Percentiles rank a stretch among this genome's conserved stretches.
These are phyloP conservation scores for Acephala macrosclerotiorum DNA, from an alignment of 2,329 filamentous ascomycete species.

Conservation along the genomic window DNA sequence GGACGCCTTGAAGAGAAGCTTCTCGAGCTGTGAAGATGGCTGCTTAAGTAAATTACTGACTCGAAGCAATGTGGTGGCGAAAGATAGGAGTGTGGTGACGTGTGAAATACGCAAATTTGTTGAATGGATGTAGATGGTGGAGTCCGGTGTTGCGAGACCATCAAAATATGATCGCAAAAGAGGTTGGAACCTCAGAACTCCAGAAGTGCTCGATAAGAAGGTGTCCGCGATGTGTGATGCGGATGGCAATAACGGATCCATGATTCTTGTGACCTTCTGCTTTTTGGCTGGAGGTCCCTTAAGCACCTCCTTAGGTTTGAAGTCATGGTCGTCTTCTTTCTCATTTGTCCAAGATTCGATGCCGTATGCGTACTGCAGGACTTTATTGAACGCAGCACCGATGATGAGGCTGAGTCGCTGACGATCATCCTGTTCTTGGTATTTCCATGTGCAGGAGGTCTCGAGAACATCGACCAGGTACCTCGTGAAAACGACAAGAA, in stretches of 20 bases:
- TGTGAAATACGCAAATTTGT: conserved; percentile 65
- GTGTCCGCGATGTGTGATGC: conserved; percentile 79
- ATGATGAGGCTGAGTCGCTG: conserved; percentile 73
- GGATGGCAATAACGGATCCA: conserved; percentile 65
- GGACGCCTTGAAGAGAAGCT: conserved; percentile 81
- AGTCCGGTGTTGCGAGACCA: conserved; percentile 63
- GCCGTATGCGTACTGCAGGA: conserved; percentile 77
- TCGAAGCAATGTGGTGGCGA: conserved; percentile 75
- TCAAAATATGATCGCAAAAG: conserved; percentile 74
- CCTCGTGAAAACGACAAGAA: conserved; percentile 76
- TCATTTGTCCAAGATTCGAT: conserved; percentile 66
- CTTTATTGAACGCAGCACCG: conserved; percentile 72
- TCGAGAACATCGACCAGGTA: conserved; percentile 85
- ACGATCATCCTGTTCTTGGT: conserved; percentile 71
- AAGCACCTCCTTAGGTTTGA: conserved; percentile 6
- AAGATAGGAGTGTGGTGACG: conserved; percentile 67
- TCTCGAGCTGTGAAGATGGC: conserved; percentile 72
- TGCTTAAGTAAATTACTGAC: conserved; percentile 70
- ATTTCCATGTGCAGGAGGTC: conserved; percentile 86
- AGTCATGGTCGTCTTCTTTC: conserved; percentile 47
- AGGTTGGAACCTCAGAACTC: conserved; percentile 78
- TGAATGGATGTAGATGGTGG: conserved; percentile 67
- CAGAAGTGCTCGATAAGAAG: conserved; percentile 75
- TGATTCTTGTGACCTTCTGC: conserved; percentile 30
- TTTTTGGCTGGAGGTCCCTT: neutral